Evolutionary conservation across 75 land plant species (phyloP).

Genomic region (Sequoiadendron giganteum): DNA sequence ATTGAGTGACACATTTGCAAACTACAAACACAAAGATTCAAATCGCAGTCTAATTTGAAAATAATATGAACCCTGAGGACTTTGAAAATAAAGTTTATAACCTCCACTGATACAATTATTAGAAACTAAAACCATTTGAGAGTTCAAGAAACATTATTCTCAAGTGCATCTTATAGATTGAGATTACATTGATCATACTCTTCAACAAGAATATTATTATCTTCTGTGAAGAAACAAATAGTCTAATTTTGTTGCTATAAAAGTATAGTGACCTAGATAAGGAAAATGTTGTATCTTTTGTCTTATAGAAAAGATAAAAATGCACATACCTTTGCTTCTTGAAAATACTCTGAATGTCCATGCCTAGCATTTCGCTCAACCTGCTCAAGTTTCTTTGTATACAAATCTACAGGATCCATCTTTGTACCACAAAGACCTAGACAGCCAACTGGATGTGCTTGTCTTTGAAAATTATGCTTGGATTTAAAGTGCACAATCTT

Average conservation of each 20-base stretch:
- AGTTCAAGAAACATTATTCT: neutral
- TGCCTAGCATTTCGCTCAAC: slow-evolving; percentile 10
- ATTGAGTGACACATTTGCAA: too few species aligned
- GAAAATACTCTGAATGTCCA: neutral
- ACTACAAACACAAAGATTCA: too few species aligned
- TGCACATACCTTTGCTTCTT: slow-evolving; percentile 29
- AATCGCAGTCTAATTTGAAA: too few species aligned
- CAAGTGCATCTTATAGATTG: too few species aligned
- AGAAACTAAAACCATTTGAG: neutral
- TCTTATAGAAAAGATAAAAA: neutral
- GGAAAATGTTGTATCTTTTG: neutral
- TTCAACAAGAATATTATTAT: neutral
- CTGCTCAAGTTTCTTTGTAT: slow-evolving; percentile 22
- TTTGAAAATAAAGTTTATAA: too few species aligned
- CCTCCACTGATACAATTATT: neutral
- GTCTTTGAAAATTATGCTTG: neutral
- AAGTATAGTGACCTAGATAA: neutral
- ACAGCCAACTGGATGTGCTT: slow-evolving; percentile 4
- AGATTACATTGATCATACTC: neutral
- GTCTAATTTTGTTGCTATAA: too few species aligned
- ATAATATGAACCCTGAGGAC: neutral
- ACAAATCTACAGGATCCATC: slow-evolving; percentile 29
- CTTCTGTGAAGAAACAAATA: neutral
- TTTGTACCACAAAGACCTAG: slow-evolving; percentile 45
- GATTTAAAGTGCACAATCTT: slow-evolving; percentile 20